Evolutionary conservation across 345 rosid species (phyloP).

Genomic region (Lepidium sativum): DNA sequence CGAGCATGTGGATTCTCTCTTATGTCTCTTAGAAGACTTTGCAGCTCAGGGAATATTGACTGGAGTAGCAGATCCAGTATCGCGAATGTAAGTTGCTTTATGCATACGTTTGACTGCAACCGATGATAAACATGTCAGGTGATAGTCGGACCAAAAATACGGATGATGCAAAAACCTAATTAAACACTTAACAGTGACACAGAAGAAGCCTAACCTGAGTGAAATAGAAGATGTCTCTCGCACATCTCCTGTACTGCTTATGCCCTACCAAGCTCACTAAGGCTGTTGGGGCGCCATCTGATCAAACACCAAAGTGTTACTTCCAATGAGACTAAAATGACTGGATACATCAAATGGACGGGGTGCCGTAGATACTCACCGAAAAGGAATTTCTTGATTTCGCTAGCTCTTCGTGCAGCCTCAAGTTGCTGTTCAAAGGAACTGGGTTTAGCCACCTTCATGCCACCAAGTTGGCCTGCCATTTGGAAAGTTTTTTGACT

Average conservation of each 20-base stretch:
- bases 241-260: constrained; percentile 89
- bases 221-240: constrained; percentile 86
- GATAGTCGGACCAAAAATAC: neutral
- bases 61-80: constrained; percentile 60
- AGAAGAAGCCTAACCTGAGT: constrained; percentile 56
- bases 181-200: neutral
- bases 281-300: constrained; percentile 89
- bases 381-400: constrained; percentile 72
- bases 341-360: neutral
- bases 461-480: constrained; percentile 44
- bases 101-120: constrained; percentile 77
- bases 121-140: neutral
- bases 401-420: constrained; percentile 81
- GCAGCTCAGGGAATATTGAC: constrained; percentile 86
- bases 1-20: constrained; percentile 36
- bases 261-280: constrained; percentile 86
- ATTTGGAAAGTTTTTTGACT: constrained; percentile 32
- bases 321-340: neutral
- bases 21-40: constrained; percentile 54
- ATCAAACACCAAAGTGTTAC: constrained; percentile 16
- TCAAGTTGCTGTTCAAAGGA: constrained; percentile 81
- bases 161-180: constrained; percentile 1
- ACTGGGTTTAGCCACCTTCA: constrained; percentile 40
- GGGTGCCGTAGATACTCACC: constrained; percentile 42
- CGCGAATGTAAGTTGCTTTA: constrained; percentile 81